Percentiles rank a stretch among this genome's conserved stretches.
phyloP scores from a whole-genome alignment of 2,329 filamentous ascomycete species.

The Pezicula radicicola region DNA sequence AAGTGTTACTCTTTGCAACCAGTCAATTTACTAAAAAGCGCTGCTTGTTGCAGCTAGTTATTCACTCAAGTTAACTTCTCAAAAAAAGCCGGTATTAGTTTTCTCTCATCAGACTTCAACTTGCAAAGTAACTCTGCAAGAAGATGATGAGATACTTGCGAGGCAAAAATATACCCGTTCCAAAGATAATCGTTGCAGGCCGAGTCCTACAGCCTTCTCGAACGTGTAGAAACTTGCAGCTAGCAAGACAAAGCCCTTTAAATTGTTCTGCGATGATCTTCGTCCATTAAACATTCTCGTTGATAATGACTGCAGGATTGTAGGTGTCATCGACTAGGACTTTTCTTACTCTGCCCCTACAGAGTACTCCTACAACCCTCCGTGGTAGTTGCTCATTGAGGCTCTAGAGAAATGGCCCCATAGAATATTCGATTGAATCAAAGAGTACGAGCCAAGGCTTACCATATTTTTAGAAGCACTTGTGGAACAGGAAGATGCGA shows the following conservation, averaged over 20 bases:
- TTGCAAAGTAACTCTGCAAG: slow-evolving; percentile 90
- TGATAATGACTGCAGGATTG: slow-evolving; percentile 1
- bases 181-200: slow-evolving; percentile 83
- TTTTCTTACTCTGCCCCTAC: slow-evolving; percentile 7
- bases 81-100: too few relatives aligned
- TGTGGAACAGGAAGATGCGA: background rate
- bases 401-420: slow-evolving; percentile 8
- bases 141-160: slow-evolving; percentile 79
- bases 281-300: slow-evolving; percentile 5
- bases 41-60: too few relatives aligned
- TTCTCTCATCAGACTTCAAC: slow-evolving; percentile 86
- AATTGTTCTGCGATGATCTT: slow-evolving; percentile 8
- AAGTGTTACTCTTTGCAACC: too few relatives aligned
- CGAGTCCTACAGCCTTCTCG: slow-evolving; percentile 76
- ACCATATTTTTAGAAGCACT: slow-evolving; percentile 1
- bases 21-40: too few relatives aligned
- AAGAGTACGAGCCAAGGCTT: slow-evolving; percentile 4
- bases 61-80: too few relatives aligned
- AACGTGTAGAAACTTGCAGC: slow-evolving; percentile 93
- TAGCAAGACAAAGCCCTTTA: slow-evolving; percentile 57
- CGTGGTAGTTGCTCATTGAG: slow-evolving; percentile 10
- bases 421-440: slow-evolving; percentile 5
- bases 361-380: slow-evolving; percentile 6
- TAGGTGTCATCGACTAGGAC: slow-evolving; percentile 8
- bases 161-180: slow-evolving; percentile 74